Percentiles rank a stretch among this genome's conserved stretches.
Conservation (phyloP, 768 basidiomycete genomes). For the Harrya chromipes region DNA sequence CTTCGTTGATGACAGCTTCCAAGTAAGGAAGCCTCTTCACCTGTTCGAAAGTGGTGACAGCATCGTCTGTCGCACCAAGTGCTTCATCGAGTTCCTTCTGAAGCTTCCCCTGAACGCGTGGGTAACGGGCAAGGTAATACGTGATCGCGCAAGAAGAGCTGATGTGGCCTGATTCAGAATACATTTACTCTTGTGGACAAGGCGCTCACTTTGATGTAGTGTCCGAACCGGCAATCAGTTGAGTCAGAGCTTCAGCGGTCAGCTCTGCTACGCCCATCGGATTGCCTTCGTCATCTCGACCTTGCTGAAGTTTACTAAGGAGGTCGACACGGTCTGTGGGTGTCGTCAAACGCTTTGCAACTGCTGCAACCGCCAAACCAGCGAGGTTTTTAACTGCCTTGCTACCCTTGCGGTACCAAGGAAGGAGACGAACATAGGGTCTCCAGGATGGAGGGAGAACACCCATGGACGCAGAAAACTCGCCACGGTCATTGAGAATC, state of each 20-base stretch:
- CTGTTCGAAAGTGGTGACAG: constrained; percentile 58
- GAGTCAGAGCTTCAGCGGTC: constrained; percentile 84
- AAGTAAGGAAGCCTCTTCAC: constrained; percentile 77
- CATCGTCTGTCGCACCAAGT: constrained; percentile 56
- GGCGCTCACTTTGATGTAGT: constrained; percentile 83
- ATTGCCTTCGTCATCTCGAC: constrained; percentile 74
- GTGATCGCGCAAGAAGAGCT: constrained; percentile 90
- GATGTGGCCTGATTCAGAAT: constrained; percentile 1
- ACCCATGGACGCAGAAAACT: constrained; percentile 82
- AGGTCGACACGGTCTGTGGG: constrained; percentile 78
- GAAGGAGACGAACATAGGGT: constrained; percentile 59
- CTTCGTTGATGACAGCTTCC: constrained; percentile 86
- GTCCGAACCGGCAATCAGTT: constrained; percentile 86
- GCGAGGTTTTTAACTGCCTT: constrained; percentile 69
- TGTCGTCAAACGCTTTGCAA: constrained; percentile 67
- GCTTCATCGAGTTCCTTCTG: constrained; percentile 70
- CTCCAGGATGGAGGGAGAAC: constrained; percentile 71
- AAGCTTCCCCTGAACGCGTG: constrained; percentile 61
- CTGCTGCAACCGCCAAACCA: constrained; percentile 76
- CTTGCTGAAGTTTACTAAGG: constrained; percentile 74
- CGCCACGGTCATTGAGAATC: constrained; percentile 86
- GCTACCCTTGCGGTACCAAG: constrained; percentile 73
- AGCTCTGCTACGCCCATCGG: constrained; percentile 79
- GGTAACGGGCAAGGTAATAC: constrained; percentile 76
- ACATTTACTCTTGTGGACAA: background rate